A percentile compares a stretch with the other conserved stretches of the same genome.
Evolutionary conservation across 305 asterid species (phyloP).

Genomic region (Plantago rigida): DNA sequence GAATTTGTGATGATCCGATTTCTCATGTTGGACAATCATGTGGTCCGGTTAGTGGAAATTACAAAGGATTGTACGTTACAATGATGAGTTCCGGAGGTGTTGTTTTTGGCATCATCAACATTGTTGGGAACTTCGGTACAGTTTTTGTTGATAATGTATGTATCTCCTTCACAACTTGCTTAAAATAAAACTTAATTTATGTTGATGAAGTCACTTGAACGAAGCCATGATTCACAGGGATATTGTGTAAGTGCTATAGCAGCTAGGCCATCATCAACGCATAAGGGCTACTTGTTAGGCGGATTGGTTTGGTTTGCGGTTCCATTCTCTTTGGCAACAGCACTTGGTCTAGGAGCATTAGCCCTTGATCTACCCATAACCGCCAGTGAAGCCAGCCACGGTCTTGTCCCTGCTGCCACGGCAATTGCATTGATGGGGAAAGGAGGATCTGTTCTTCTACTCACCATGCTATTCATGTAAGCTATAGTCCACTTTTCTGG

Average conservation of each 20-base stretch:
- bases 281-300: constrained; percentile 81
- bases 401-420: constrained; percentile 87
- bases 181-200: no score
- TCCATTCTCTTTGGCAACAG: constrained; percentile 81
- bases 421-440: constrained; percentile 90
- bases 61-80: constrained; percentile 65
- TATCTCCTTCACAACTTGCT: constrained; percentile 1
- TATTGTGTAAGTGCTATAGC: constrained; percentile 94
- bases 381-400: constrained; percentile 69
- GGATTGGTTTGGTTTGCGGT: constrained; percentile 94
- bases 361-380: constrained; percentile 83
- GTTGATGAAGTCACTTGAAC: not conserved
- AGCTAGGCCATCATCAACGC: constrained; percentile 91
- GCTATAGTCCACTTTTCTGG: constrained; percentile 12
- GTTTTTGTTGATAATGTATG: constrained; percentile 84
- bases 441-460: constrained; percentile 84
- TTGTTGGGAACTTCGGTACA: constrained; percentile 83
- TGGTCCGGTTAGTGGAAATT: constrained; percentile 70
- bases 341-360: constrained; percentile 83
- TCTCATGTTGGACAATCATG: constrained; percentile 61
- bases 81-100: constrained; percentile 87
- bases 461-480: constrained; percentile 85
- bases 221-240: constrained; percentile 36
- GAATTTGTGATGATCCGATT: constrained; percentile 56
- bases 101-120: constrained; percentile 80